phyloP scores from a whole-genome alignment of 306 rosid genomes.

The Sechiopsis laciniata region DNA sequence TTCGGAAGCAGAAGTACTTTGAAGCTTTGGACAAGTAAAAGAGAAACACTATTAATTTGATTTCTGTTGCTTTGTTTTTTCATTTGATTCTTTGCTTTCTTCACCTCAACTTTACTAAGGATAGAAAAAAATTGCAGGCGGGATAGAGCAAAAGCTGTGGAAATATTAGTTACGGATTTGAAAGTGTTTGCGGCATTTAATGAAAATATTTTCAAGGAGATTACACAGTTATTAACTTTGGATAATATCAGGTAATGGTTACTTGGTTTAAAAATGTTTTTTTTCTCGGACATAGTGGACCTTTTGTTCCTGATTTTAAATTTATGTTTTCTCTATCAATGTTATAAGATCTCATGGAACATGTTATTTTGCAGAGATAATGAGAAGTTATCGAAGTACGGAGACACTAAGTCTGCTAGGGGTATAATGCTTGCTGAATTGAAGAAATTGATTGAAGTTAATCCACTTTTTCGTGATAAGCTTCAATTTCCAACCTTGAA shows the following conservation, averaged over 20 bases:
- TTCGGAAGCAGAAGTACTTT: conserved; percentile 93
- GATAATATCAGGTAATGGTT: conserved; percentile 80
- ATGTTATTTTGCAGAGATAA: conserved; percentile 62
- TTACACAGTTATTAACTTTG: conserved; percentile 85
- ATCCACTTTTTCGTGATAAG: conserved; percentile 95
- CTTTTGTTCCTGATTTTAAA: conserved; percentile 10
- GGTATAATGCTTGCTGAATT: conserved; percentile 95
- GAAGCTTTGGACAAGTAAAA: conserved; percentile 90
- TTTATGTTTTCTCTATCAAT: conserved; percentile 1
- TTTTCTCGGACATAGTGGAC: conserved; percentile 1
- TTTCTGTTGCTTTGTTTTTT: conserved; percentile 20
- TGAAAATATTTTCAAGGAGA: conserved; percentile 96
- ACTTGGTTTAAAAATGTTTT: conserved; percentile 21
- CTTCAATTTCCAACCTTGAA: conserved; percentile 93
- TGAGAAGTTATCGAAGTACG: conserved; percentile 93
- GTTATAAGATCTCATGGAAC: neutral
- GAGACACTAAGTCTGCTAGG: conserved; percentile 97
- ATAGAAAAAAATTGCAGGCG: conserved; percentile 46
- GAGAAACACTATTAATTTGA: neutral
- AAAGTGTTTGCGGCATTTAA: conserved; percentile 92
- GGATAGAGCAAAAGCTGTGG: conserved; percentile 93
- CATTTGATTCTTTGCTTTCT: neutral
- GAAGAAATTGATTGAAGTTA: conserved; percentile 91
- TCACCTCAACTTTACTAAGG: conserved; percentile 7
- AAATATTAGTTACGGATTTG: conserved; percentile 92